Percentiles rank a stretch among this genome's conserved stretches.
Conservation (phyloP, 1,139 yeast species). For the Lodderomyces elongisporus region DNA sequence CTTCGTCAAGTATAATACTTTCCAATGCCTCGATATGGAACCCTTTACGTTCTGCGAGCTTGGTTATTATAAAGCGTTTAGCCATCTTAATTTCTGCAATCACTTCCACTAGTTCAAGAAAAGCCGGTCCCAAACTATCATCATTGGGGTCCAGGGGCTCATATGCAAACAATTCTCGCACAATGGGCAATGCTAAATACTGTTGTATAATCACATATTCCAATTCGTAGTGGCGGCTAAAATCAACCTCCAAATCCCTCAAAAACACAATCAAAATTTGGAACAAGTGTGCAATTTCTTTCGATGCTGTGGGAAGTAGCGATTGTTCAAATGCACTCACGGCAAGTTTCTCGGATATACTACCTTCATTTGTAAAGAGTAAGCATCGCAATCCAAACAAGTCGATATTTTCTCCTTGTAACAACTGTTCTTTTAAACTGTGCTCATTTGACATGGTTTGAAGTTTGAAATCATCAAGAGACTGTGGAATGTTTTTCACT, state of each 20-base stretch:
- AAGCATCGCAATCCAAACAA: slow-evolving; percentile 23
- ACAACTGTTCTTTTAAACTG: slow-evolving; percentile 10
- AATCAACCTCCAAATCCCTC: slow-evolving; percentile 13
- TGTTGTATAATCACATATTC: slow-evolving; percentile 27
- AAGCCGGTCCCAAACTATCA: slow-evolving; percentile 8
- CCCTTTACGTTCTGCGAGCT: slow-evolving; percentile 30
- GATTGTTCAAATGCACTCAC: slow-evolving; percentile 22
- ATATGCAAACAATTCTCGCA: slow-evolving; percentile 17
- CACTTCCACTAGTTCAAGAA: slow-evolving; percentile 21
- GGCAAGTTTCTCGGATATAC: slow-evolving; percentile 25
- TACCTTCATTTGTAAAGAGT: slow-evolving; percentile 26
- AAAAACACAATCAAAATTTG: slow-evolving; percentile 34
- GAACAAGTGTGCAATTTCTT: slow-evolving; percentile 28
- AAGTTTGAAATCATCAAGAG: slow-evolving; percentile 17
- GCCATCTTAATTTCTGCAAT: slow-evolving; percentile 43
- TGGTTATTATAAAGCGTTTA: slow-evolving; percentile 39
- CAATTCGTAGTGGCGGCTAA: slow-evolving; percentile 21
- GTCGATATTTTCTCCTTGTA: slow-evolving; percentile 17
- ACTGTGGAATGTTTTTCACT: slow-evolving; percentile 12
- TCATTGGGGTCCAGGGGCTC: slow-evolving; percentile 1
- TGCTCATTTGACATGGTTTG: slow-evolving; percentile 10
- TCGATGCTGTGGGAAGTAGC: slow-evolving; percentile 20
- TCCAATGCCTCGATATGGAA: slow-evolving; percentile 28
- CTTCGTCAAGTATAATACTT: slow-evolving; percentile 20
- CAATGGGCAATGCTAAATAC: slow-evolving; percentile 26